Conservation (phyloP, 176 grass and related monocot genomes). For the Stipa capillata region DNA sequence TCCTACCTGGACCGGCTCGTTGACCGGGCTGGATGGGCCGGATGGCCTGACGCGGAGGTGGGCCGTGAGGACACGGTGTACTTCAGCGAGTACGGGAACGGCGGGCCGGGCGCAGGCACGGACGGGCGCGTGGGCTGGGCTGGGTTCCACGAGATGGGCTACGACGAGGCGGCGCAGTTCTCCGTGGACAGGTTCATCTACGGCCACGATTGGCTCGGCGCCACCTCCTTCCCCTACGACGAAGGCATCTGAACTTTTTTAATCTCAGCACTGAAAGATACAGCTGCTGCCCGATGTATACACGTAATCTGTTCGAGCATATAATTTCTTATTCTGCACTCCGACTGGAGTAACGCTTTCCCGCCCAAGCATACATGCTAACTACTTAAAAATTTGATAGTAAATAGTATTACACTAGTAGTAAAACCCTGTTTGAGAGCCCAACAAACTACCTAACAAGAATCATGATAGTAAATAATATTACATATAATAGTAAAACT, state of each 20-base stretch:
- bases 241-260: conserved; percentile 24
- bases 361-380: too few relatives aligned
- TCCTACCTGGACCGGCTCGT: conserved; percentile 48
- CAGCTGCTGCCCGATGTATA: too few relatives aligned
- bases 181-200: conserved; percentile 56
- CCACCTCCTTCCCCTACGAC: conserved; percentile 71
- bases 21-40: conserved; percentile 42
- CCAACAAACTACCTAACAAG: too few relatives aligned
- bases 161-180: conserved; percentile 51
- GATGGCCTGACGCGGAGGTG: conserved; percentile 33
- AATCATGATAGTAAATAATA: too few relatives aligned
- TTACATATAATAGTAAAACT: too few relatives aligned
- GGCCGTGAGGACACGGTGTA: conserved; percentile 40
- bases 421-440: too few relatives aligned
- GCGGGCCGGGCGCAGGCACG: conserved; percentile 36
- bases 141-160: conserved; percentile 41
- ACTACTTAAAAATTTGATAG: too few relatives aligned
- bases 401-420: too few relatives aligned
- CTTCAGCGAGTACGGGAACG: conserved; percentile 75
- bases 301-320: too few relatives aligned
- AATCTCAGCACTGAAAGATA: background rate
- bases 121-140: conserved; percentile 44
- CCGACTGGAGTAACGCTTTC: too few relatives aligned
- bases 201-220: conserved; percentile 63
- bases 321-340: too few relatives aligned